phyloP scores from a whole-genome alignment of 257 asterid genomes.

The Henckelia pumila region DNA sequence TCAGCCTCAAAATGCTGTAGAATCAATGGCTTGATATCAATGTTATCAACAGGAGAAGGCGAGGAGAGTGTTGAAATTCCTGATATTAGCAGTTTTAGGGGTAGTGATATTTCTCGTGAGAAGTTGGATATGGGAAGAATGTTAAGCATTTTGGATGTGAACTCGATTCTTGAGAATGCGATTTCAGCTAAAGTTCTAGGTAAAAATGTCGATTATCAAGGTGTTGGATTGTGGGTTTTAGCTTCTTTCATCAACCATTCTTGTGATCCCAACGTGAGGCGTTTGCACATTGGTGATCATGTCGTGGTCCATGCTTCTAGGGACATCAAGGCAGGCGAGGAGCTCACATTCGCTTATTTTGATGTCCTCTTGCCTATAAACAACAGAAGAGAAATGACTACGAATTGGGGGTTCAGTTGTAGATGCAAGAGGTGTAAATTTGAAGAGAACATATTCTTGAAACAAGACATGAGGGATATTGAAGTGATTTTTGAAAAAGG shows the following conservation, averaged over 20 bases:
- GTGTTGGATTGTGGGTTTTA: constrained; percentile 71
- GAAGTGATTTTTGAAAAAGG: constrained; percentile 51
- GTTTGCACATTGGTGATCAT: constrained; percentile 74
- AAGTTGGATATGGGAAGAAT: constrained; percentile 45
- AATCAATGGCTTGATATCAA: constrained; percentile 37
- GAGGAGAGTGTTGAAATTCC: constrained; percentile 48
- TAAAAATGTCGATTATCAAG: constrained; percentile 56
- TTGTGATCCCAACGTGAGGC: constrained; percentile 78
- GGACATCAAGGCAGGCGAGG: constrained; percentile 80
- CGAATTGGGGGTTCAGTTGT: constrained; percentile 71
- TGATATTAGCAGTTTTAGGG: constrained; percentile 38
- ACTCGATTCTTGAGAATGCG: constrained; percentile 65
- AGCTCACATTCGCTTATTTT: constrained; percentile 66
- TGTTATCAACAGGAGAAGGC: constrained; percentile 53
- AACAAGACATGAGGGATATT: constrained; percentile 60
- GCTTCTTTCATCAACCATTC: constrained; percentile 81
- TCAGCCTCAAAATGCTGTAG: constrained; percentile 35
- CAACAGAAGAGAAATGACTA: constrained; percentile 47
- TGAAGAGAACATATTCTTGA: constrained; percentile 40
- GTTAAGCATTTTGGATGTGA: constrained; percentile 61
- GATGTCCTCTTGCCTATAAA: constrained; percentile 50
- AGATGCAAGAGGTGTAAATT: constrained; percentile 59
- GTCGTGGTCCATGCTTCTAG: constrained; percentile 61
- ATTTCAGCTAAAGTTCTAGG: constrained; percentile 60
- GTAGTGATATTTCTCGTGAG: constrained; percentile 9